Evolutionary conservation across 129 eudicot species (phyloP).

Genomic region (Centrapalus pauciflorus): DNA sequence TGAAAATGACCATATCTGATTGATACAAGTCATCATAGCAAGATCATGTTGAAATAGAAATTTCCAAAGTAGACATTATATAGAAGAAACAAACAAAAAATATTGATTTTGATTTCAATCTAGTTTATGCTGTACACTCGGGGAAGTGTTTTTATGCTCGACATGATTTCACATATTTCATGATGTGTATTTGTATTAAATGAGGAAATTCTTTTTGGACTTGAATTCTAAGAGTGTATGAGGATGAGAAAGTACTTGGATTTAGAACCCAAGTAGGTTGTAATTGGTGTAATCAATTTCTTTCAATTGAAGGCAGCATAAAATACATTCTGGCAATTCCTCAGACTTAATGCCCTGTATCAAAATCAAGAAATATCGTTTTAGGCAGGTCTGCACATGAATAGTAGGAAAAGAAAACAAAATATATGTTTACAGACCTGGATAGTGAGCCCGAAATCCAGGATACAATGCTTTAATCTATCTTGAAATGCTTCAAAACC

Average conservation of each 20-base stretch:
- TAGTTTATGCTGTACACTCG: constrained; percentile 28
- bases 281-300: constrained; percentile 65
- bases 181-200: constrained; percentile 2
- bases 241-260: constrained; percentile 9
- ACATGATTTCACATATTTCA: constrained; percentile 10
- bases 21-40: not conserved
- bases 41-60: not conserved
- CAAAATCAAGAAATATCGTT: constrained; percentile 10
- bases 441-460: constrained; percentile 90
- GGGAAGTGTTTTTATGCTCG: constrained; percentile 12
- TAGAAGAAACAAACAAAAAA: not conserved
- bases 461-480: constrained; percentile 61
- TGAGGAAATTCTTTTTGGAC: constrained; percentile 10
- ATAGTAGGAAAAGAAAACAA: not conserved
- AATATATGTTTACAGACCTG: constrained; percentile 48
- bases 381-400: not conserved
- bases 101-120: not conserved
- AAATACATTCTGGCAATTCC: constrained; percentile 77
- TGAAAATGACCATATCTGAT: too few relatives aligned
- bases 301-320: constrained; percentile 77
- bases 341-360: constrained; percentile 84
- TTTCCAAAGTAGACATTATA: too few relatives aligned
- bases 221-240: not conserved
- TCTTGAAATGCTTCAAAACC: constrained; percentile 91
- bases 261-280: constrained; percentile 50